Evolutionary conservation across 768 basidiomycete species (phyloP), one percentile per base, ranked within the genome.

Genomic region (Rhodosporidiobolus odoratus): DNA sequence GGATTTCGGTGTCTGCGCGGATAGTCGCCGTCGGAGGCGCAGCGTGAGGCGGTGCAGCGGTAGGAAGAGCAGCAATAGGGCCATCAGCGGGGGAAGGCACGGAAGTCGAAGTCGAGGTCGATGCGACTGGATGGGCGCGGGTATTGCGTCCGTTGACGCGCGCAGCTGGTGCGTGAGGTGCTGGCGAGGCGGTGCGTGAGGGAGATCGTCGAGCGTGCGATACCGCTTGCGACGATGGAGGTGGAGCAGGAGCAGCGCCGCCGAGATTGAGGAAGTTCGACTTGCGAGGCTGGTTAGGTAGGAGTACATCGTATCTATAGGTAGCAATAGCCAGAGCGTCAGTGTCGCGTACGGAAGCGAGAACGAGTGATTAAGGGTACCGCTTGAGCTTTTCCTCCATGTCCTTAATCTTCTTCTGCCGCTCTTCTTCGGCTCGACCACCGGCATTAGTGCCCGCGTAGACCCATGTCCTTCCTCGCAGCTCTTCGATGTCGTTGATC

Each of bases 241-340:
- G 52, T 9, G 58, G 23, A n/a, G 47, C 30, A 27, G 37, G n/a
- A 21, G 58, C 23, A 6, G 50, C 34, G 19, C 17, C 37, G 30
- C 57, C 53, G 34, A 71, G 48, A 63, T 59, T 66, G 63, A 74
- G 66, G 17, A 71, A 65, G 56, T 65, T 65, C 47, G 73, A 74
- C 57, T 74, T 74, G 52, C 73, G 62, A 10, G 73, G 73, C 50
- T 74, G 73, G n/a, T 71, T 74, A 17, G 73, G 73, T 17, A 74
- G 63, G 41, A 74, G 64, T 2, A 41, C 40, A 61, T 74, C 73
- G 63, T 74, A 74, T n/a, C 73, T 68, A 38, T 19, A 13, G 1
- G 13, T 21, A 12, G 17, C 15, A 57, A 9, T 17, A 32, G 27
- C 30, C 7, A 50, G 25, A 45, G 38, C n/a, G 41, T 45, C 3